Evolutionary conservation across 73 alveolate genomes (phyloP), one percentile per base, ranked within the genome.

Genomic region (Symbiodinium pilosum): DNA sequence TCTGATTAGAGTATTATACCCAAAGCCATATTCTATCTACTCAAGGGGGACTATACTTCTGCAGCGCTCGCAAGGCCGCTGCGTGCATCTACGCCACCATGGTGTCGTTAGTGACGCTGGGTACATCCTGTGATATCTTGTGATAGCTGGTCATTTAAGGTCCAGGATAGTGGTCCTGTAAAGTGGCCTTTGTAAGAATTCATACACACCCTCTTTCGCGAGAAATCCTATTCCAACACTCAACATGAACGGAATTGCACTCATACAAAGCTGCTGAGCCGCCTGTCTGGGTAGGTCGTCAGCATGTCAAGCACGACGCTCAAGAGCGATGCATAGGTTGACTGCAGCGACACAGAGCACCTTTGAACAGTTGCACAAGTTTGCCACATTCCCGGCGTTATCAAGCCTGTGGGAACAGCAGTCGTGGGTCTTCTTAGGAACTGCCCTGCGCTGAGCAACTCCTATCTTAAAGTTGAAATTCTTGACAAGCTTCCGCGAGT

Each of bases 201-300:
- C n/a, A n/a, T n/a, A n/a, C n/a, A n/a, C n/a, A n/a, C n/a, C n/a
- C n/a, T n/a, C n/a, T n/a, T n/a, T n/a, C n/a, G n/a, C n/a, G n/a
- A n/a, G n/a, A n/a, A n/a, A n/a, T n/a, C n/a, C n/a, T n/a, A n/a
- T n/a, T n/a, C n/a, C n/a, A n/a, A n/a, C n/a, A n/a, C n/a, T n/a
- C n/a, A n/a, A n/a, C n/a, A n/a, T n/a, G n/a, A n/a, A n/a, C n/a
- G n/a, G n/a, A n/a, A n/a, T n/a, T n/a, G n/a, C n/a, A n/a, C n/a
- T n/a, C n/a, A n/a, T n/a, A n/a, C n/a, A n/a, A n/a, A n/a, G n/a
- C n/a, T n/a, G n/a, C n/a, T n/a, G n/a, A 75, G 47, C 47, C 16
- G 87, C 97, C 97, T 91, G 54, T 91, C n/a, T 39, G 97, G 97
- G 54, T 69, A 83, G 24, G 44, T 41, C 51, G 36, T 34, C 97